Conservation (phyloP, 352 stramenopile species). For the Phytophthora agathidicida region DNA sequence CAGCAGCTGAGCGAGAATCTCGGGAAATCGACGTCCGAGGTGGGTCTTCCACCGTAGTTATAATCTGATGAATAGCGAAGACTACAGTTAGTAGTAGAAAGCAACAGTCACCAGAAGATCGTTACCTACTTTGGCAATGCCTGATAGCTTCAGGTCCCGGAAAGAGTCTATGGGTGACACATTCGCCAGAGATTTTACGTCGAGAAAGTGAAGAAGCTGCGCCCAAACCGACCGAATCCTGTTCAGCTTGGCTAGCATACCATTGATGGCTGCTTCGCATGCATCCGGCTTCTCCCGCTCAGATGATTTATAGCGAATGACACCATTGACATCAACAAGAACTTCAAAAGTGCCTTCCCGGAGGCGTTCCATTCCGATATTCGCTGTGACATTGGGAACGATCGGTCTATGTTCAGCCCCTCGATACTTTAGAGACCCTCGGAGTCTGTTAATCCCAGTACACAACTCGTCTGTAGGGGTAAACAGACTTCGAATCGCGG, state of each 20-base stretch:
- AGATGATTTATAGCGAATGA: conserved; percentile 55
- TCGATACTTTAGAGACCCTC: conserved; percentile 64
- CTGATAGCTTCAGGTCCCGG: conserved; percentile 61
- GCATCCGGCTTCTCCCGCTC: conserved; percentile 60
- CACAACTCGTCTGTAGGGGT: conserved; percentile 70
- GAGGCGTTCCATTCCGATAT: conserved; percentile 68
- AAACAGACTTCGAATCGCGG: conserved; percentile 78
- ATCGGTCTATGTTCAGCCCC: conserved; percentile 55
- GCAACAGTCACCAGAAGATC: conserved; percentile 1
- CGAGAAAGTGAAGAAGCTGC: conserved; percentile 75
- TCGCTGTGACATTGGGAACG: conserved; percentile 70
- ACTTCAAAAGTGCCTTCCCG: conserved; percentile 67
- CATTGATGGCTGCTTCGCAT: conserved; percentile 66
- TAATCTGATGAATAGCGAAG: conserved; percentile 39
- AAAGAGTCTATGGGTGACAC: conserved; percentile 64
- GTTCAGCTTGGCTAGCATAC: conserved; percentile 59
- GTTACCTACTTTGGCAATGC: conserved; percentile 65
- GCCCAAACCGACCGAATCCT: conserved; percentile 59
- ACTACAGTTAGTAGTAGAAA: conserved; percentile 1
- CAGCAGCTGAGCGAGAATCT: conserved; percentile 21
- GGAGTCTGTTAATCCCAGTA: conserved; percentile 56
- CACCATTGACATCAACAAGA: conserved; percentile 65
- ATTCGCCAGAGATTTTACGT: conserved; percentile 61
- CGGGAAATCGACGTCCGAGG: conserved; percentile 17
- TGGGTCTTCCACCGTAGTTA: conserved; percentile 38